Base-by-base conservation (phyloP, 148 eudicot genomes). In the Dysphania ambrosioides region DNA sequence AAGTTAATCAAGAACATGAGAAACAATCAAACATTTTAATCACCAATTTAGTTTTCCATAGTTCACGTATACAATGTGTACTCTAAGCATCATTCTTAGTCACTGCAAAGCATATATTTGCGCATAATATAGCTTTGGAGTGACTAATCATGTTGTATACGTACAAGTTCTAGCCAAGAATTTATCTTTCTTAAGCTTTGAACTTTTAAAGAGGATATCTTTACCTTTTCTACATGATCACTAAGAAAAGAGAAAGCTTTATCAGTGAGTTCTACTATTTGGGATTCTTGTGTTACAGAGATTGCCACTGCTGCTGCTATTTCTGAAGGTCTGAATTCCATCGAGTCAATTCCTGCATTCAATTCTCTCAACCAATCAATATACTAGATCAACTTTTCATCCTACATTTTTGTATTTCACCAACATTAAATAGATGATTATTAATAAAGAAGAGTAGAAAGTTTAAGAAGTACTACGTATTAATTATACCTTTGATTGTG, bases 241-340 rank as follows among this genome's bases (percentile, higher is more conserved):
- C 19, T 62, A 71, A 84, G 83, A 57, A 77, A 49, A 75, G 87
- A 81, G 69, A 87, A 40, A 77, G 87, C 78, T 77, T 83, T 84
- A 64, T 85, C 86, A 74, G 79, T 72, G 53, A 58, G 34, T 76
- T 89, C 89, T 56, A 78, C 76, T 76, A 82, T 79, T 84, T 86
- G 84, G 55, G 78, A 81, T 83, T 87, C 89, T 51, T 66, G 79
- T 71, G 83, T 80, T 60, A 89, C 90, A 85, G 81, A 83, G 53
- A 92, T 73, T 55, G 96, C 90, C 83, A 89, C 97, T 83, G 93
- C 93, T 83, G 99, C 97, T 83, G 97, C 96, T 75, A 95, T 83
- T 75, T 92, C 97, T 79, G 96, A 92, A 60, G 97, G 88, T 86
- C 72, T 92, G 89, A 88, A 95, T 82, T 95, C 90, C 87, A 95